phyloP scores from a whole-genome alignment of 2,329 filamentous ascomycete species.

The Claviceps capensis region DNA sequence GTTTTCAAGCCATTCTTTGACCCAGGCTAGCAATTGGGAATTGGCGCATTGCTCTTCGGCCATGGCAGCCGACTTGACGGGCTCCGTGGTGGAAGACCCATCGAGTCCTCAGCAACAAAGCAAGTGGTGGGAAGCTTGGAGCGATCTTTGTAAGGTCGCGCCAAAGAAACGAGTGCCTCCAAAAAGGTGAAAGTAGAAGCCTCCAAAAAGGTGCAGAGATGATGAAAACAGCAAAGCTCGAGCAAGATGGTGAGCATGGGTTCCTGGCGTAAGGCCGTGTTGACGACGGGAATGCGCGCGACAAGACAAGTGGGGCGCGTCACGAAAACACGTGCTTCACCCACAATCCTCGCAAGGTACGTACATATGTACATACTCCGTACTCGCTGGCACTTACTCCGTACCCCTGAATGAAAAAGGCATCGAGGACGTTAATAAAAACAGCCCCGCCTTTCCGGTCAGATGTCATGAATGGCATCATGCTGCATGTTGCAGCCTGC shows the following conservation, averaged over 20 bases:
- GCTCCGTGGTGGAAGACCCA: neutral
- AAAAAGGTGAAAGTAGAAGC: neutral
- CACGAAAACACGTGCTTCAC: slow-evolving; percentile 2
- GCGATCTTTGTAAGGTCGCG: neutral
- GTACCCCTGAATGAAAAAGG: no score
- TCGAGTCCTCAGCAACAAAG: neutral
- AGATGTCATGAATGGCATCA: no score
- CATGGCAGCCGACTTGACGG: slow-evolving; percentile 1
- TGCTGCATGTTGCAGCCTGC: no score
- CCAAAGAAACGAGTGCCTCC: neutral
- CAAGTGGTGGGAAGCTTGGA: neutral
- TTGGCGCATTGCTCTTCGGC: slow-evolving; percentile 42
- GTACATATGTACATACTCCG: no score
- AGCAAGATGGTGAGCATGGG: neutral
- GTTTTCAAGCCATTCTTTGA: slow-evolving; percentile 63
- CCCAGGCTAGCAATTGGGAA: slow-evolving; percentile 56
- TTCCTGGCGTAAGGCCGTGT: neutral
- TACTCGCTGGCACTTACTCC: no score
- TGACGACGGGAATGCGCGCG: no score
- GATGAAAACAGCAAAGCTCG: neutral
- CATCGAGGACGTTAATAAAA: no score
- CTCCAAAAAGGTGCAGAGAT: neutral
- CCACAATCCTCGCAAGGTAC: neutral
- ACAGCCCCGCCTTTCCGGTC: no score
- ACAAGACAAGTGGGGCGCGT: neutral